These are phyloP conservation scores for Xylaria sp. DNA, from an alignment of 2,329 filamentous ascomycete genomes.

Conservation along the genomic window DNA sequence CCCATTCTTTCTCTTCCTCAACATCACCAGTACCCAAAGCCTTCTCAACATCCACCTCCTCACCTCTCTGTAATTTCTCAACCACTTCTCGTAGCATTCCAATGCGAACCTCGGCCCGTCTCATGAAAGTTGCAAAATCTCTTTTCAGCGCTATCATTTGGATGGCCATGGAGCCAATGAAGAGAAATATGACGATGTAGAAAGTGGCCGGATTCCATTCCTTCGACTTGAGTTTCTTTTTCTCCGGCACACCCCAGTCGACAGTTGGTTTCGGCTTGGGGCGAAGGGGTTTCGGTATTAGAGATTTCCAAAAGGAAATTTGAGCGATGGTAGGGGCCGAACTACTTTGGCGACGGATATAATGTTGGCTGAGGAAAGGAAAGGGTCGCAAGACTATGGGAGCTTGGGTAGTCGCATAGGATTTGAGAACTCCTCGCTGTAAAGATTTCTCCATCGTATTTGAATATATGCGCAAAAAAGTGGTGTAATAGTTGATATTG, in stretches of 20 bases:
- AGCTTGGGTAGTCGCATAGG: slow-evolving; percentile 30
- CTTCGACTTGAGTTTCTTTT: slow-evolving; percentile 62
- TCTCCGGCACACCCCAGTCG: slow-evolving; percentile 40
- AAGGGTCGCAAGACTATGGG: slow-evolving; percentile 11
- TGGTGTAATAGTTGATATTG: neutral
- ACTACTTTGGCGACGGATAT: slow-evolving; percentile 50
- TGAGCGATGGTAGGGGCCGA: slow-evolving; percentile 65
- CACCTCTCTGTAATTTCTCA: slow-evolving; percentile 74
- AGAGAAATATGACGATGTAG: slow-evolving; percentile 81
- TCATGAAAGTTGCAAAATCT: slow-evolving; percentile 76
- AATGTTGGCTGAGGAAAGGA: slow-evolving; percentile 28
- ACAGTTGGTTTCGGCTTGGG: slow-evolving; percentile 53
- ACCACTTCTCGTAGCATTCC: slow-evolving; percentile 79
- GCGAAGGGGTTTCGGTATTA: slow-evolving; percentile 77
- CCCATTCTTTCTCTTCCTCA: slow-evolving; percentile 85
- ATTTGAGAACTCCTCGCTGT: slow-evolving; percentile 35
- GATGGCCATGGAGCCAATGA: slow-evolving; percentile 96
- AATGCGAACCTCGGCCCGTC: slow-evolving; percentile 83
- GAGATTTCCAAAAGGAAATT: slow-evolving; percentile 73
- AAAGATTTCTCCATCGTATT: slow-evolving; percentile 38
- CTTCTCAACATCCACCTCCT: slow-evolving; percentile 86
- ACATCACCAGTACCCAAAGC: slow-evolving; percentile 81
- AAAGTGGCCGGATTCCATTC: slow-evolving; percentile 86
- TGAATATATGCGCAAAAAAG: neutral
- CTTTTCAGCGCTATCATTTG: slow-evolving; percentile 86